Conservation (phyloP, 2,329 filamentous ascomycete genomes). For the Fusarium globosum region DNA sequence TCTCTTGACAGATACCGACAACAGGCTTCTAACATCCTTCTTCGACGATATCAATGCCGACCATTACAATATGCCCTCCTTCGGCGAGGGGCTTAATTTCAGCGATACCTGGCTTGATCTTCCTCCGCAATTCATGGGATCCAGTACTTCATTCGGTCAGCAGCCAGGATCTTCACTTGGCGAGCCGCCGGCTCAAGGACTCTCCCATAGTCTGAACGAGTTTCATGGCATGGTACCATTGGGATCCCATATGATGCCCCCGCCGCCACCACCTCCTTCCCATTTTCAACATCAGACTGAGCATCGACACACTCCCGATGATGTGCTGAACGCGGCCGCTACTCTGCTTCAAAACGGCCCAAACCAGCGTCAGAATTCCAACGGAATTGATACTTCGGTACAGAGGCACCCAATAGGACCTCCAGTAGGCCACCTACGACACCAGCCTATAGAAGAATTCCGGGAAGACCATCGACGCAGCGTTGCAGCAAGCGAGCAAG, state of each 20-base stretch:
- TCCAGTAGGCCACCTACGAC: constrained; percentile 55
- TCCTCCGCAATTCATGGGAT: constrained; percentile 73
- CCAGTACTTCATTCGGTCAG: constrained; percentile 71
- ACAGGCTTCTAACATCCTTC: constrained; percentile 67
- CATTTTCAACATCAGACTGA: constrained; percentile 44
- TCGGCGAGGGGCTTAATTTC: constrained; percentile 62
- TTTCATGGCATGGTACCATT: constrained; percentile 37
- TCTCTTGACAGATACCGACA: constrained; percentile 72
- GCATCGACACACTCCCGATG: constrained; percentile 56
- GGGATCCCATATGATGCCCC: constrained; percentile 51
- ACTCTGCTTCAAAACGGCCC: constrained; percentile 61
- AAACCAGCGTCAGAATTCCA: constrained; percentile 35
- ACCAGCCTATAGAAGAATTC: constrained; percentile 58
- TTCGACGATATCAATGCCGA: constrained; percentile 66
- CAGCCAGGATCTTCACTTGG: constrained; percentile 52
- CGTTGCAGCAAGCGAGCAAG: constrained; percentile 47
- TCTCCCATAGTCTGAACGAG: constrained; percentile 33
- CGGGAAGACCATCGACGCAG: constrained; percentile 53
- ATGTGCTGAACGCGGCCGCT: constrained; percentile 68
- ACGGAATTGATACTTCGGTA: constrained; percentile 41
- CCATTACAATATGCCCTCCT: constrained; percentile 61
- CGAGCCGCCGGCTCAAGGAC: constrained; percentile 38
- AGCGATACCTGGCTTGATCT: constrained; percentile 67
- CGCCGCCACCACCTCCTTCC: constrained; percentile 46
- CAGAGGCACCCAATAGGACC: constrained; percentile 47